These are phyloP conservation scores for Pseudopyrenochaeta lycopersici DNA, from an alignment of 2,329 filamentous ascomycete species.

Conservation along the genomic window DNA sequence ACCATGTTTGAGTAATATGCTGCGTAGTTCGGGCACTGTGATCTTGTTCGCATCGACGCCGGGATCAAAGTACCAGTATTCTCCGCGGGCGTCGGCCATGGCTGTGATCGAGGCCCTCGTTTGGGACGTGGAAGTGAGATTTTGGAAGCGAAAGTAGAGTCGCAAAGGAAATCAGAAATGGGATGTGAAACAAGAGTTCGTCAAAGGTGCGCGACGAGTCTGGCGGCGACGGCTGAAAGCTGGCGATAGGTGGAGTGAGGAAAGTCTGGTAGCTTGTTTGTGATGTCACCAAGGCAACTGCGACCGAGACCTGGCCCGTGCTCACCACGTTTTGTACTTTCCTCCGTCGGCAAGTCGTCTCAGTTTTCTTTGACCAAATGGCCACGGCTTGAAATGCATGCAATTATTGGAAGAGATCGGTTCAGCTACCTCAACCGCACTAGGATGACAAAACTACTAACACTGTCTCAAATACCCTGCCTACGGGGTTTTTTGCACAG, in stretches of 20 bases:
- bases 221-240: slow-evolving; percentile 4
- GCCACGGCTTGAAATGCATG: too few species aligned
- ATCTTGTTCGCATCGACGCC: slow-evolving; percentile 85
- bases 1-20: slow-evolving; percentile 89
- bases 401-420: too few species aligned
- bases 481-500: too few species aligned
- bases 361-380: too few species aligned
- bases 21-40: slow-evolving; percentile 87
- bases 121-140: too few species aligned
- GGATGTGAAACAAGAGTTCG: neutral
- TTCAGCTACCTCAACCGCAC: too few species aligned
- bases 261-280: slow-evolving; percentile 29
- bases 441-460: too few species aligned
- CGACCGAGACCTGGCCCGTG: neutral
- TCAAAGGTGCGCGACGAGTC: neutral
- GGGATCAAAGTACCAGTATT: slow-evolving; percentile 75
- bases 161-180: neutral
- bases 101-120: neutral
- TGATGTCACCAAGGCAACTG: slow-evolving; percentile 33
- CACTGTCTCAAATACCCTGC: too few species aligned
- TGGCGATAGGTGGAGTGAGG: slow-evolving; percentile 10
- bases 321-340: neutral
- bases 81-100: slow-evolving; percentile 47
- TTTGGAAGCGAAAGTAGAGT: neutral
- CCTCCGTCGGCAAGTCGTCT: too few species aligned